Conservation (phyloP, 1,284 basidiomycete species). For the Ganoderma leucocontextum region DNA sequence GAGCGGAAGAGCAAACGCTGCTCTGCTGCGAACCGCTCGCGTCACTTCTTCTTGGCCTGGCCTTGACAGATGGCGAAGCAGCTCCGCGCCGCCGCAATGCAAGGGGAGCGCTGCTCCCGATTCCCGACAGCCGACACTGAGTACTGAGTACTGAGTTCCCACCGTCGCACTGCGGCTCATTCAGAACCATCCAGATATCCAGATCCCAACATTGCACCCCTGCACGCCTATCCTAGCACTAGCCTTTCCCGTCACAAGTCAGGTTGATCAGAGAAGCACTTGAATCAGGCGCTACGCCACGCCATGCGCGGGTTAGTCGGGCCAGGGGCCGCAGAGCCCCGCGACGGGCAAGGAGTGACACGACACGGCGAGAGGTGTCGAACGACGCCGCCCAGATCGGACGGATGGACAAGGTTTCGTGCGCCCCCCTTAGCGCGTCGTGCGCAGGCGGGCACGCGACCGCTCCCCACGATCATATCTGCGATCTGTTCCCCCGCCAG, state of each 20-base stretch:
- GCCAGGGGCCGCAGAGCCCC: constrained; percentile 1
- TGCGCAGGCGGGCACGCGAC: constrained; percentile 22
- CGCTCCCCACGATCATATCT: constrained; percentile 30
- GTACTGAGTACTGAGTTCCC: too few relatives aligned
- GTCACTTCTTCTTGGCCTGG: neutral
- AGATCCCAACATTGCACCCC: constrained; percentile 1
- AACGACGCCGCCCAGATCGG: constrained; percentile 17
- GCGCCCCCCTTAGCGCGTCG: neutral
- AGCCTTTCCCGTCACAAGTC: neutral
- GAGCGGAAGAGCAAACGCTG: constrained; percentile 23
- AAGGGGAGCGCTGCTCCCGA: constrained; percentile 1
- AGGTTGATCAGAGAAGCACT: neutral
- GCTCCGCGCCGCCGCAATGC: constrained; percentile 22
- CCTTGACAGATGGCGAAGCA: constrained; percentile 32
- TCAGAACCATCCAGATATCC: neutral
- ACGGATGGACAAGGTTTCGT: constrained; percentile 1
- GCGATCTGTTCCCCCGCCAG: constrained; percentile 32
- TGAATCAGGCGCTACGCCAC: neutral
- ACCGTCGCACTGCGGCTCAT: neutral
- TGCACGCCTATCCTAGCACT: neutral
- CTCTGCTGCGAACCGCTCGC: constrained; percentile 11
- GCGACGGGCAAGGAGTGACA: constrained; percentile 1
- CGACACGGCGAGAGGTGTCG: neutral
- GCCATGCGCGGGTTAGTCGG: constrained; percentile 6
- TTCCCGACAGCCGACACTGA: constrained; percentile 2